A percentile compares a stretch with the other conserved stretches of the same genome.
phyloP scores from a whole-genome alignment of 2,329 filamentous ascomycete genomes.

The Phyllosticta capitalensis region DNA sequence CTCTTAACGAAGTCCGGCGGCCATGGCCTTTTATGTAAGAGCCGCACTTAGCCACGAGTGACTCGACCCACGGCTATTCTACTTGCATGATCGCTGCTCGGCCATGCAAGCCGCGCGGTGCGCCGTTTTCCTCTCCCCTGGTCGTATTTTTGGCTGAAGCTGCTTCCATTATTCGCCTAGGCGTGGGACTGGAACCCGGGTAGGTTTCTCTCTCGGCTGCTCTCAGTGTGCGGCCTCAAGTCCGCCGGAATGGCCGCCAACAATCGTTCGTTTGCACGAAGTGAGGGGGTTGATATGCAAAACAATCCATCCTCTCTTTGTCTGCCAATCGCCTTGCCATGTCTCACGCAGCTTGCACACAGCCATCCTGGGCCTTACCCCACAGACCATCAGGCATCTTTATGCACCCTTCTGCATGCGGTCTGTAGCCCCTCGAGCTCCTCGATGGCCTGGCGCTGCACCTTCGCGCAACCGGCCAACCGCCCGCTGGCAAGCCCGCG shows the following conservation, averaged over 20 bases:
- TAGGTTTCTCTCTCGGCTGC: not conserved
- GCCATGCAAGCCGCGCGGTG: not conserved
- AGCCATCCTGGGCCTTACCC: slow-evolving; percentile 8
- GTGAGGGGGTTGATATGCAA: slow-evolving; percentile 9
- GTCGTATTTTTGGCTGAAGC: not conserved
- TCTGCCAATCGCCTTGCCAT: not conserved
- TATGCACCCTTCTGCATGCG: slow-evolving; percentile 6
- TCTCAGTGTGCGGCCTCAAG: not conserved
- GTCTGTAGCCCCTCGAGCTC: not conserved
- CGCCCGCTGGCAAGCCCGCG: not conserved
- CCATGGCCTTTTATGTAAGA: not conserved
- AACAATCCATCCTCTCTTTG: slow-evolving; percentile 11
- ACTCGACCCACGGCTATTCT: not conserved
- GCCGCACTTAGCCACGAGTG: not conserved
- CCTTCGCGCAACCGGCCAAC: slow-evolving; percentile 6
- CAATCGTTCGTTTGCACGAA: not conserved
- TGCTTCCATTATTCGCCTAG: not conserved
- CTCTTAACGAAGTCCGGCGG: not conserved
- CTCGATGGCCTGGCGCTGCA: not conserved
- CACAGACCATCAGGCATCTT: not conserved
- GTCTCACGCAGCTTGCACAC: slow-evolving; percentile 3
- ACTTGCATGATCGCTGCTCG: not conserved
- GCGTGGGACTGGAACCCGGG: not conserved
- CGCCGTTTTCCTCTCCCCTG: not conserved
- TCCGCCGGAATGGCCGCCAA: not conserved